Evolutionary conservation across 495 filamentous ascomycete genomes (phyloP).

Genomic region (Penicillium alfredii): DNA sequence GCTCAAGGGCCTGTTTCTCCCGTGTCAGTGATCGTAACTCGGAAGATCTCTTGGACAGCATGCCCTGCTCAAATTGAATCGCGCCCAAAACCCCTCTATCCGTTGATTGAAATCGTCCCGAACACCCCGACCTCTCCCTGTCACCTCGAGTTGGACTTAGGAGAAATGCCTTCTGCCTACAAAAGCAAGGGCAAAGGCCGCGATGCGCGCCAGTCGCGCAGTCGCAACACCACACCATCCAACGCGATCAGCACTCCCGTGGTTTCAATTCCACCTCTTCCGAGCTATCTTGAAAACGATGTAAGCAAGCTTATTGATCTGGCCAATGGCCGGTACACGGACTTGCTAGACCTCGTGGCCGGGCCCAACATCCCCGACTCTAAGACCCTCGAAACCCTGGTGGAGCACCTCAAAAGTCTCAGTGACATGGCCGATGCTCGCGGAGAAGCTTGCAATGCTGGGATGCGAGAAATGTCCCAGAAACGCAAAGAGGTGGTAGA

Average conservation of each 20-base stretch:
- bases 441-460: slow-evolving; percentile 58
- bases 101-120: no score
- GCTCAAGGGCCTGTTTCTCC: no score
- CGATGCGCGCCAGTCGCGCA: slow-evolving; percentile 67
- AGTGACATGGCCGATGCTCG: slow-evolving; percentile 59
- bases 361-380: slow-evolving; percentile 68
- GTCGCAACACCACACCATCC: slow-evolving; percentile 81
- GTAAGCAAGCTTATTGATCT: slow-evolving; percentile 56
- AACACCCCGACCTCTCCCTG: no score
- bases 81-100: no score
- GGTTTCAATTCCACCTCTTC: slow-evolving; percentile 46
- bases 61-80: no score
- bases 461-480: slow-evolving; percentile 63
- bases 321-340: slow-evolving; percentile 58
- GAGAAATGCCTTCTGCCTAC: slow-evolving; percentile 42
- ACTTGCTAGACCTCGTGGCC: slow-evolving; percentile 62
- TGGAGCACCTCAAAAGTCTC: slow-evolving; percentile 60
- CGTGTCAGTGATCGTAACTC: no score
- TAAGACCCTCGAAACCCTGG: slow-evolving; percentile 61
- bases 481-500: slow-evolving; percentile 57
- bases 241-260: slow-evolving; percentile 42
- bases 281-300: slow-evolving; percentile 55
- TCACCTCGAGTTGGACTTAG: background rate
- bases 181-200: slow-evolving; percentile 74
- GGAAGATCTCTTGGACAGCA: no score